Evolutionary conservation across 2,329 filamentous ascomycete species (phyloP).

Genomic region (Curvularia verruculosa): DNA sequence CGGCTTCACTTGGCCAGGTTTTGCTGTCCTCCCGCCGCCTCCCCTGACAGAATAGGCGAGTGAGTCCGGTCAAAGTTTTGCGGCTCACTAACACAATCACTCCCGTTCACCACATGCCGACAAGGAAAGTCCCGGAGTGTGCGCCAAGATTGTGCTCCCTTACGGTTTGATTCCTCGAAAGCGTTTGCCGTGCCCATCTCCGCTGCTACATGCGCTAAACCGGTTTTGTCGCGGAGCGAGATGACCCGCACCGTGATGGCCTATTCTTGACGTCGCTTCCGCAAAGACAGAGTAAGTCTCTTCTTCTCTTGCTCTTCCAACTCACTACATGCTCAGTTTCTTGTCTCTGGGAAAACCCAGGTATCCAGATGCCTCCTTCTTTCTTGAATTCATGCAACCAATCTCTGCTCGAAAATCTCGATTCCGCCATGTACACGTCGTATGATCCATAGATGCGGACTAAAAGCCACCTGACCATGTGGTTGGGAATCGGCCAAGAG

Average conservation of each 20-base stretch:
- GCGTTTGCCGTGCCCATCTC: background rate
- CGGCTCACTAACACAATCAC: background rate
- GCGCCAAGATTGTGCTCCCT: background rate
- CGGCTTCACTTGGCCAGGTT: slow-evolving; percentile 3
- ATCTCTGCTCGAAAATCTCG: background rate
- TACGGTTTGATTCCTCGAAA: background rate
- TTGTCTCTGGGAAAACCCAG: background rate
- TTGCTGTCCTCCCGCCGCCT: background rate
- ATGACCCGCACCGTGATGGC: background rate
- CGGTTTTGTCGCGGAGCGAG: background rate
- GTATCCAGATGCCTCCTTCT: background rate
- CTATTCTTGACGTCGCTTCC: background rate
- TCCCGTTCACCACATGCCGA: background rate
- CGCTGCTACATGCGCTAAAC: background rate
- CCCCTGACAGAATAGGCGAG: background rate
- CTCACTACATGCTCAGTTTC: background rate
- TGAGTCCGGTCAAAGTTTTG: background rate
- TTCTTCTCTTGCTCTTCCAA: background rate
- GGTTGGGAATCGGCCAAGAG: slow-evolving; percentile 17
- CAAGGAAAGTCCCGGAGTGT: background rate
- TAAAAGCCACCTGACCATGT: slow-evolving; percentile 19
- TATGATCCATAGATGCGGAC: slow-evolving; percentile 7
- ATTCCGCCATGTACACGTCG: slow-evolving; percentile 1
- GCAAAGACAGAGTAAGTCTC: no score
- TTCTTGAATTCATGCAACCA: slow-evolving; percentile 1